Evolutionary conservation across 306 rosid species (phyloP).

Genomic region (Glycine tomentella): DNA sequence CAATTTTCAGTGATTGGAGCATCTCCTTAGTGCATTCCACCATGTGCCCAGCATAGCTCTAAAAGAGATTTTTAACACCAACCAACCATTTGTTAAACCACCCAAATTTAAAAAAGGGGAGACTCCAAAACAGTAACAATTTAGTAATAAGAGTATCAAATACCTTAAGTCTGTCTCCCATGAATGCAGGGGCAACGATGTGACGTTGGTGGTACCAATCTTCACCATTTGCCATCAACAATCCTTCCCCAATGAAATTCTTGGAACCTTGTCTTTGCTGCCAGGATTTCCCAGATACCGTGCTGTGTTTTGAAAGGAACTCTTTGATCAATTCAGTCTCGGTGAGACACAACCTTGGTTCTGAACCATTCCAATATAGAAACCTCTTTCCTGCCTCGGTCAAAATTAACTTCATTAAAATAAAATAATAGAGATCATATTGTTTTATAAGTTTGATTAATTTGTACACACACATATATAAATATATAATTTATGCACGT

Average conservation of each 20-base stretch:
- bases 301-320: slow-evolving; percentile 58
- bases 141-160: no score
- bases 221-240: slow-evolving; percentile 75
- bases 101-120: no score
- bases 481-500: no score
- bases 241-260: slow-evolving; percentile 68
- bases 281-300: slow-evolving; percentile 71
- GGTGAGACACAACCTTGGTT: slow-evolving; percentile 67
- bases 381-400: slow-evolving; percentile 60
- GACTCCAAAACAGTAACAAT: no score
- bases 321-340: slow-evolving; percentile 73
- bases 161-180: slow-evolving; percentile 64
- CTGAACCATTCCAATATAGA: slow-evolving; percentile 70
- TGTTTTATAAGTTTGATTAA: no score
- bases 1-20: slow-evolving; percentile 60
- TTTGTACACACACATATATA: no score
- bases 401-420: background rate
- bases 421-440: no score
- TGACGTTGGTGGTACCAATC: slow-evolving; percentile 79
- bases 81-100: no score
- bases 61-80: no score
- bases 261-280: slow-evolving; percentile 68
- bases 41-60: slow-evolving; percentile 90
- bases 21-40: slow-evolving; percentile 88
- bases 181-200: slow-evolving; percentile 73